phyloP scores from a whole-genome alignment of 129 eudicot species.

The Heracleum sosnowskyi region DNA sequence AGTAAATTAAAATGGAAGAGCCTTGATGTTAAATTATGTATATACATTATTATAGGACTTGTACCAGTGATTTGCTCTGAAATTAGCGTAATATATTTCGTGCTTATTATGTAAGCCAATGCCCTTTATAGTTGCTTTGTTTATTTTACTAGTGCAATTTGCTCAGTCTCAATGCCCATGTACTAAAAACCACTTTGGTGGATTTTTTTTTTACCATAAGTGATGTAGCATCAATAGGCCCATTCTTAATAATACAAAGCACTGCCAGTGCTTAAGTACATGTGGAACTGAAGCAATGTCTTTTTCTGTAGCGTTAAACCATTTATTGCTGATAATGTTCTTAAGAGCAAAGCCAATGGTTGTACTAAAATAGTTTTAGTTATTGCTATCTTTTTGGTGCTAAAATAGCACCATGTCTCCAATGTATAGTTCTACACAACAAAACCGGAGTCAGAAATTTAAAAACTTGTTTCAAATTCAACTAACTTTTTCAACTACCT shows the following conservation, averaged over 20 bases:
- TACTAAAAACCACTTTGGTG: neutral
- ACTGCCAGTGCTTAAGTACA: neutral
- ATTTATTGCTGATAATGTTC: neutral
- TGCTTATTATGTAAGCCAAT: conserved; percentile 13
- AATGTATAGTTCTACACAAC: no score
- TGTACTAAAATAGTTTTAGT: no score
- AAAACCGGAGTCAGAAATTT: no score
- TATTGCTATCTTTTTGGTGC: no score
- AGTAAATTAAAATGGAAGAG: neutral
- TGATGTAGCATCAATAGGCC: neutral
- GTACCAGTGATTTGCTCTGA: neutral
- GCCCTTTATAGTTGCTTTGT: neutral
- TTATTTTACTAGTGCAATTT: neutral
- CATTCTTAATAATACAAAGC: neutral
- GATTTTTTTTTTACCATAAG: no score
- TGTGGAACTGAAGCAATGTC: neutral
- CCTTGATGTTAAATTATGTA: neutral
- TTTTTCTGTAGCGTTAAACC: neutral
- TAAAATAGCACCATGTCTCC: no score
- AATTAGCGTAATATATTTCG: neutral
- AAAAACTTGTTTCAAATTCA: no score
- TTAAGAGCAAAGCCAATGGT: no score
- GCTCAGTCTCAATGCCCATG: neutral
- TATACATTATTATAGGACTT: neutral
- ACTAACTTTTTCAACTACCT: no score